A percentile compares a stretch with the other conserved stretches of the same genome.
phyloP scores from a whole-genome alignment of 768 basidiomycete genomes.

The Podaxis sp. region DNA sequence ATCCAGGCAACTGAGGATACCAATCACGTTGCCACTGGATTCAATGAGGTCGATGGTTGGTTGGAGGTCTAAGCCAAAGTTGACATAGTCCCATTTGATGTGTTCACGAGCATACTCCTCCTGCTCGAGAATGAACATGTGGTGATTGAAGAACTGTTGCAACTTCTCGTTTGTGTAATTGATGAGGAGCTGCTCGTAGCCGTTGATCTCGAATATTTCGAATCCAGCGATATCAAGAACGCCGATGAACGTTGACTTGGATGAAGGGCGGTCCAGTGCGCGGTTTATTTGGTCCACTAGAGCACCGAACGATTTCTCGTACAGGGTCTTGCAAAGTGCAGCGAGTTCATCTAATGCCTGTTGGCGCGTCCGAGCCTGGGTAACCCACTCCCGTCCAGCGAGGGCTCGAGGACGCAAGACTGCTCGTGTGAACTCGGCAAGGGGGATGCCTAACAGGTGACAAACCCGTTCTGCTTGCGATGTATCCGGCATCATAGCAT shows the following conservation, averaged over 20 bases:
- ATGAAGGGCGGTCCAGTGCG: constrained; percentile 89
- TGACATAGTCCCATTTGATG: constrained; percentile 97
- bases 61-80: constrained; percentile 96
- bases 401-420: constrained; percentile 88
- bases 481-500: constrained; percentile 74
- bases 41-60: constrained; percentile 99
- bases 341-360: constrained; percentile 93
- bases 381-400: constrained; percentile 96
- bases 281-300: constrained; percentile 95
- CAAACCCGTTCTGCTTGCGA: constrained; percentile 89
- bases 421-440: constrained; percentile 85
- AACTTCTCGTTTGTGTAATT: constrained; percentile 99
- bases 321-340: constrained; percentile 90
- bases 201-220: constrained; percentile 93
- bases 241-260: constrained; percentile 93
- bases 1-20: constrained; percentile 90
- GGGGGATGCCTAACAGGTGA: constrained; percentile 86
- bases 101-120: constrained; percentile 96
- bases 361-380: constrained; percentile 85
- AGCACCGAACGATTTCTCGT: constrained; percentile 94
- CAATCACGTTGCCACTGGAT: constrained; percentile 74
- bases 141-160: constrained; percentile 98
- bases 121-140: constrained; percentile 99
- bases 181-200: constrained; percentile 97
- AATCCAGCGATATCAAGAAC: constrained; percentile 99